Conservation (phyloP, 2,329 filamentous ascomycete species). For the Colletotrichum sp. region DNA sequence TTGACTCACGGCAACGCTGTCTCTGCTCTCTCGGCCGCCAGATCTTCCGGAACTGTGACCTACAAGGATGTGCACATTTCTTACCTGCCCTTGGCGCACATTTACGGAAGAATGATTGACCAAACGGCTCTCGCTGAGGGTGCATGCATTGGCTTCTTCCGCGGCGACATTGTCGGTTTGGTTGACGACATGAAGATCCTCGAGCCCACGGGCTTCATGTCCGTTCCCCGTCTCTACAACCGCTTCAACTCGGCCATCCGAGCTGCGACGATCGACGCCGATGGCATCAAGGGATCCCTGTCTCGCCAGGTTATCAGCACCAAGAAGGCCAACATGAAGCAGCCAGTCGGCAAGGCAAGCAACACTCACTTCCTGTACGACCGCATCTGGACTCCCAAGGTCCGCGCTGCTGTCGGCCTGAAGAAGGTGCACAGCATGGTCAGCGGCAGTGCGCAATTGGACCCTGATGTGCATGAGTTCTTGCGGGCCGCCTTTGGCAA, state of each 20-base stretch:
- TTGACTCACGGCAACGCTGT: conserved; percentile 84
- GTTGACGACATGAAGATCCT: conserved; percentile 92
- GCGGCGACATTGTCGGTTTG: conserved; percentile 84
- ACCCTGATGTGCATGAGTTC: conserved; percentile 87
- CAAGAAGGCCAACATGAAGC: conserved; percentile 81
- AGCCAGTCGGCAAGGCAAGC: conserved; percentile 74
- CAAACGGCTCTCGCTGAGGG: conserved; percentile 76
- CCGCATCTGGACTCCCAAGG: conserved; percentile 90
- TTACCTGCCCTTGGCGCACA: conserved; percentile 93
- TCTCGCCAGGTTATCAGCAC: conserved; percentile 80
- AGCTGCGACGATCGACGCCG: conserved; percentile 76
- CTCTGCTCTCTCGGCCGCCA: conserved; percentile 68
- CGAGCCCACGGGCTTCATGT: conserved; percentile 81
- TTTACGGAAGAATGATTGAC: conserved; percentile 87
- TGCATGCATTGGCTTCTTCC: conserved; percentile 86
- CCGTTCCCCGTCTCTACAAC: conserved; percentile 91
- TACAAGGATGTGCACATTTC: conserved; percentile 73
- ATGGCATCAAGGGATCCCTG: conserved; percentile 81
- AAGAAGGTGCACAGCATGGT: conserved; percentile 77
- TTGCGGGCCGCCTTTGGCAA: conserved; percentile 83
- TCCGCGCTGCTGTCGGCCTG: conserved; percentile 81
- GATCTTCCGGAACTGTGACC: conserved; percentile 57
- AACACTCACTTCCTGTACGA: conserved; percentile 82
- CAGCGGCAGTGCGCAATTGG: conserved; percentile 88
- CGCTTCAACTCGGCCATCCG: conserved; percentile 86